phyloP scores from a whole-genome alignment of 192 early-diverging fungal genomes.

The Backusella parvicylindrica region DNA sequence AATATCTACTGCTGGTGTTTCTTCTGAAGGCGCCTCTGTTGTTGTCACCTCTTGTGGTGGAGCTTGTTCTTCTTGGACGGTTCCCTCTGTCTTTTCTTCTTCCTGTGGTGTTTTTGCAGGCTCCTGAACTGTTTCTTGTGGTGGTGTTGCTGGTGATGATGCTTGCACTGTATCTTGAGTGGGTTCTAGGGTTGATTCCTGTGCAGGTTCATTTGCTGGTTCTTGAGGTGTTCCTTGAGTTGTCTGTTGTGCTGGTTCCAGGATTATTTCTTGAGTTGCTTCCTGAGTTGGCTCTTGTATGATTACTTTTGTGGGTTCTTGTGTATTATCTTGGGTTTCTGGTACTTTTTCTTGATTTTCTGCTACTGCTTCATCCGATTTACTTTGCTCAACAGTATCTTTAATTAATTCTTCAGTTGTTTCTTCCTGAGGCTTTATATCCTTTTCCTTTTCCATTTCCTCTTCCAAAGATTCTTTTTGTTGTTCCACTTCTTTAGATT shows the following conservation, averaged over 20 bases:
- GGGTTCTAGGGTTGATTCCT: neutral
- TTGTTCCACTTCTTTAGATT: neutral
- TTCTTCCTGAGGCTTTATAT: neutral
- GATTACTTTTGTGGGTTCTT: neutral
- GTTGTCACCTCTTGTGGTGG: no score
- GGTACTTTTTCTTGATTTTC: neutral
- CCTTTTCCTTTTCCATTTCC: neutral
- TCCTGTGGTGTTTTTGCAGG: neutral
- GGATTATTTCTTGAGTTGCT: neutral
- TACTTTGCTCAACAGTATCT: neutral
- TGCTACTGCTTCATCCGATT: neutral
- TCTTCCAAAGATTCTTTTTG: neutral
- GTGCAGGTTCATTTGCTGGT: neutral
- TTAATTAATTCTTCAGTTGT: no score
- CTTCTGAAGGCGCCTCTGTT: neutral
- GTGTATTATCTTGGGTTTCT: neutral
- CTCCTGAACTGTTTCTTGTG: neutral
- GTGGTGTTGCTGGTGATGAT: no score
- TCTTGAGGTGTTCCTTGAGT: neutral
- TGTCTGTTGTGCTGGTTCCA: neutral
- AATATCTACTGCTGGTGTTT: neutral
- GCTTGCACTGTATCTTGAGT: neutral
- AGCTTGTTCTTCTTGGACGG: neutral
- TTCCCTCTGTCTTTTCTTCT: neutral
- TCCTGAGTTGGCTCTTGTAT: neutral